A percentile compares a stretch with the other conserved stretches of the same genome.
Conservation (phyloP, 805 yeast genomes). For the Pichia scutulata region DNA sequence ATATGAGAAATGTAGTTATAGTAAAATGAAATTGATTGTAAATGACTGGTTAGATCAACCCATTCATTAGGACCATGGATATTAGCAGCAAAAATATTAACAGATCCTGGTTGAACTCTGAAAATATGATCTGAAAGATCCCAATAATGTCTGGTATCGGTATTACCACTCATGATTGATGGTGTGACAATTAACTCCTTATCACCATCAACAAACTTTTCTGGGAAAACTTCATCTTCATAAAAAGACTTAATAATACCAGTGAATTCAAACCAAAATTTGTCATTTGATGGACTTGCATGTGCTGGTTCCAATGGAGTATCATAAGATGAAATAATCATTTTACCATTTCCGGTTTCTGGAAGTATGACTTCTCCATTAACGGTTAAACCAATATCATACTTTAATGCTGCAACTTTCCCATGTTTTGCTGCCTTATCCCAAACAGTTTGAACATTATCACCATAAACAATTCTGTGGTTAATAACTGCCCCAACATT, state of each 20-base stretch:
- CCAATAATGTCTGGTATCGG: slow-evolving; percentile 66
- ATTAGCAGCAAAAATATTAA: slow-evolving; percentile 22
- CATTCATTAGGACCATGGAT: slow-evolving; percentile 63
- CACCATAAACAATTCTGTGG: slow-evolving; percentile 50
- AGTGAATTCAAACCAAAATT: slow-evolving; percentile 47
- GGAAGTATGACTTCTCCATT: slow-evolving; percentile 26
- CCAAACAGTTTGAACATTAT: slow-evolving; percentile 30
- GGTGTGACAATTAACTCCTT: slow-evolving; percentile 40
- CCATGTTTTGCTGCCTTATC: slow-evolving; percentile 28
- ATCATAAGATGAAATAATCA: slow-evolving; percentile 15
- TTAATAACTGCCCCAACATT: slow-evolving; percentile 45
- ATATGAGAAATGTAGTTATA: slow-evolving; percentile 13
- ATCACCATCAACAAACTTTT: slow-evolving; percentile 13
- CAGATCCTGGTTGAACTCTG: slow-evolving; percentile 43
- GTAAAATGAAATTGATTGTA: slow-evolving; percentile 42
- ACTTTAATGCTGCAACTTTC: slow-evolving; percentile 27
- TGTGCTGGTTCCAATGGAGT: slow-evolving; percentile 36
- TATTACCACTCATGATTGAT: slow-evolving; percentile 56
- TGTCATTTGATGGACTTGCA: slow-evolving; percentile 34
- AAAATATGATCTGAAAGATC: slow-evolving; percentile 48
- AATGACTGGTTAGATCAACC: slow-evolving; percentile 46
- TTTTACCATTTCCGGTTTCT: slow-evolving; percentile 19
- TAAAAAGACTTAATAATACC: slow-evolving; percentile 58
- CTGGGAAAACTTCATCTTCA: slow-evolving; percentile 39
- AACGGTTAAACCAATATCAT: slow-evolving; percentile 29